These are phyloP conservation scores for Kodamaea kakaduensis DNA, from an alignment of 805 yeast genomes.

Conservation along the genomic window DNA sequence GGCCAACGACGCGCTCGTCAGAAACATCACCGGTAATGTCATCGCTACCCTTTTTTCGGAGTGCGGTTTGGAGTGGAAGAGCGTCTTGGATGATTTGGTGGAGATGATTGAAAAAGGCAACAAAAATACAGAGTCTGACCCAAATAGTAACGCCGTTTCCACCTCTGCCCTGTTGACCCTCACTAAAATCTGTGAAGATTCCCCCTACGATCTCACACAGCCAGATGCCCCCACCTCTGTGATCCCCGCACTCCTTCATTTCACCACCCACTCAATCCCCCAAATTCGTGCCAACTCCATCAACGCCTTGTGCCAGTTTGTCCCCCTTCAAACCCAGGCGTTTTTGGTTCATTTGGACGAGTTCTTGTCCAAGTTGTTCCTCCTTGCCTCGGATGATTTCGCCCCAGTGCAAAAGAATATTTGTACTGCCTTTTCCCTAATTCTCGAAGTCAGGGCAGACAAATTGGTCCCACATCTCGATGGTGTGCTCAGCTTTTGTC, in stretches of 20 bases:
- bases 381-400: slow-evolving; percentile 59
- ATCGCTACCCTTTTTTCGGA: slow-evolving; percentile 74
- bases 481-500: slow-evolving; percentile 81
- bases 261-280: slow-evolving; percentile 46
- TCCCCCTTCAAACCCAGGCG: slow-evolving; percentile 65
- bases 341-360: slow-evolving; percentile 62
- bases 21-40: slow-evolving; percentile 88
- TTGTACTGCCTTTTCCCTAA: slow-evolving; percentile 67
- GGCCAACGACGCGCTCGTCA: slow-evolving; percentile 55
- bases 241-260: slow-evolving; percentile 63
- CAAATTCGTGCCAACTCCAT: slow-evolving; percentile 60
- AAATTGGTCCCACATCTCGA: slow-evolving; percentile 72
- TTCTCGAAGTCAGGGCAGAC: slow-evolving; percentile 77
- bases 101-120: no score
- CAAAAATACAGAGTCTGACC: no score
- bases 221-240: slow-evolving; percentile 54
- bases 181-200: slow-evolving; percentile 88
- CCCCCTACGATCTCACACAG: slow-evolving; percentile 51
- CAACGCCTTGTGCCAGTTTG: slow-evolving; percentile 71
- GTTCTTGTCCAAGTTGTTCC: slow-evolving; percentile 60
- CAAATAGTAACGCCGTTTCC: slow-evolving; percentile 30
- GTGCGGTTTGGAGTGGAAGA: slow-evolving; percentile 45
- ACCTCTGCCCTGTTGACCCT: slow-evolving; percentile 74
- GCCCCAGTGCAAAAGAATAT: slow-evolving; percentile 65
- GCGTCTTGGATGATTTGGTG: not conserved